These are phyloP conservation scores for Scheffersomyces titani DNA, from an alignment of 1,139 yeast genomes.

Conservation along the genomic window DNA sequence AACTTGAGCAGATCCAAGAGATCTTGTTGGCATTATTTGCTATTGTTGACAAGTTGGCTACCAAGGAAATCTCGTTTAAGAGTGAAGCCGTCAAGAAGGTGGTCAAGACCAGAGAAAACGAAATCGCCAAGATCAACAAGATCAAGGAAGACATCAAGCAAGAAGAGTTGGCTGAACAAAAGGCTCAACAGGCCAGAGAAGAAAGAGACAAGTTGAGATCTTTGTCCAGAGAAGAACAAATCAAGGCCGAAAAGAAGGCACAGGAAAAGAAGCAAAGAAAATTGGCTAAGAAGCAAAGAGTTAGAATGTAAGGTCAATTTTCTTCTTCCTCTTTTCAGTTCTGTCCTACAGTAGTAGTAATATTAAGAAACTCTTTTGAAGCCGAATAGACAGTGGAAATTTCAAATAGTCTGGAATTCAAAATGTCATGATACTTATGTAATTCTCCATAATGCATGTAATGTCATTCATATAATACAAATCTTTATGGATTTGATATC, in stretches of 20 bases:
- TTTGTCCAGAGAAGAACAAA: conserved; percentile 70
- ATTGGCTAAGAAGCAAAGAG: conserved; percentile 42
- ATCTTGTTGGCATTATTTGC: conserved; percentile 54
- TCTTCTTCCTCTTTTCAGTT: background rate
- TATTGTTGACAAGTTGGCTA: conserved; percentile 54
- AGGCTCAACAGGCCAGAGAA: conserved; percentile 68
- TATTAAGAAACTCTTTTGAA: background rate
- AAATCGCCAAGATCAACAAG: conserved; percentile 59
- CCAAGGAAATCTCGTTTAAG: conserved; percentile 47
- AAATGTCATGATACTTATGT: background rate
- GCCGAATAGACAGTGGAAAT: background rate
- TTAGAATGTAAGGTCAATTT: conserved; percentile 28
- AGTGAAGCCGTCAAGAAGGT: conserved; percentile 78
- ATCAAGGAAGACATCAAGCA: conserved; percentile 59
- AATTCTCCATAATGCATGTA: background rate
- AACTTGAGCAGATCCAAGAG: conserved; percentile 47
- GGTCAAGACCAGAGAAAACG: conserved; percentile 72
- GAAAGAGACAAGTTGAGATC: conserved; percentile 56
- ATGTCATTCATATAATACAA: background rate
- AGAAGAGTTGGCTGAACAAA: conserved; percentile 69
- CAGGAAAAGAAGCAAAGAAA: conserved; percentile 45
- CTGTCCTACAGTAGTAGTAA: background rate
- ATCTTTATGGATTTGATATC: background rate
- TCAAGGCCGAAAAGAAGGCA: conserved; percentile 71
- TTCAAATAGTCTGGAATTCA: background rate